Evolutionary conservation across 805 yeast species (phyloP).

Genomic region (Candida maltosa): DNA sequence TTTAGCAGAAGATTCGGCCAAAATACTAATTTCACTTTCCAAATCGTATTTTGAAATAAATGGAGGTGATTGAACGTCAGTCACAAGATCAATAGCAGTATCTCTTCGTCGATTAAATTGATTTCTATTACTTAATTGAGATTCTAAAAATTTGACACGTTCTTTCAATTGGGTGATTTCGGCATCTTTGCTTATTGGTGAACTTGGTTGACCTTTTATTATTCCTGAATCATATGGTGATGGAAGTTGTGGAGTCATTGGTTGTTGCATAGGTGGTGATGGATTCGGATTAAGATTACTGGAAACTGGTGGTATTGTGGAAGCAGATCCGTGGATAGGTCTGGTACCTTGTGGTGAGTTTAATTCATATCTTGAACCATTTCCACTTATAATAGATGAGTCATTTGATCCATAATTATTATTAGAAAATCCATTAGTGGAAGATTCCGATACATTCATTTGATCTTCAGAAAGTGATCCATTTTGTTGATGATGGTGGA

Average conservation of each 20-base stretch:
- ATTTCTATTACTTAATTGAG: slow-evolving; percentile 3
- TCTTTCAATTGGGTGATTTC: slow-evolving; percentile 5
- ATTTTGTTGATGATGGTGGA: no score
- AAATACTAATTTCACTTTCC: slow-evolving; percentile 38
- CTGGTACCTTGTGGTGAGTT: no score
- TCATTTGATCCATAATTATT: no score
- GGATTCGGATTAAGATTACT: background rate
- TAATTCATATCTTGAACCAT: no score
- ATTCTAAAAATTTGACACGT: slow-evolving; percentile 6
- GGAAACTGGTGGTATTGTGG: background rate
- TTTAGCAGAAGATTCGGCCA: slow-evolving; percentile 28
- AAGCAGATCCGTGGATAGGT: no score
- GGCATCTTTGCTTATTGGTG: slow-evolving; percentile 3
- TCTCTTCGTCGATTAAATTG: background rate
- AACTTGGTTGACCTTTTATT: background rate
- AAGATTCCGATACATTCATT: no score
- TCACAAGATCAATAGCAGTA: slow-evolving; percentile 1
- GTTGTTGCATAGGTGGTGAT: background rate
- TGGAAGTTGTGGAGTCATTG: background rate
- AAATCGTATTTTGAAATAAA: slow-evolving; percentile 32
- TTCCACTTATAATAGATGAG: no score
- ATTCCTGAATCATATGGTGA: background rate
- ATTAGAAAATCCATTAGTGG: no score
- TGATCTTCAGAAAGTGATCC: no score
- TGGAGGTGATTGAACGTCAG: slow-evolving; percentile 14